Base-by-base conservation (phyloP, 495 filamentous ascomycete species). In the Talaromyces borbonicus region DNA sequence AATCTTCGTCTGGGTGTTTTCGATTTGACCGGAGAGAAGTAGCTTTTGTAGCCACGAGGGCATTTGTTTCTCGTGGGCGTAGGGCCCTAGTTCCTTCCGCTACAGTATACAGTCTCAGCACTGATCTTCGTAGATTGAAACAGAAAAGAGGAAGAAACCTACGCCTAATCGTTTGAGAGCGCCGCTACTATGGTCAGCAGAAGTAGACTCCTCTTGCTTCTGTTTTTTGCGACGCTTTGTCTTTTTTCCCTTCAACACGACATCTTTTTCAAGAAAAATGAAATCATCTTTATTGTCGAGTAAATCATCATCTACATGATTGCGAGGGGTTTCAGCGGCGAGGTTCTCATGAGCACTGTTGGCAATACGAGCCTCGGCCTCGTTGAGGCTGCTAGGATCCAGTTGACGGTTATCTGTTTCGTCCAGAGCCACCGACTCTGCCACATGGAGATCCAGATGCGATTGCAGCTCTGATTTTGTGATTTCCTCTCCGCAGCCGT, bases 21-120 rank as follows among this genome's bases (percentile, higher is more conserved):
- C 65, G 44, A 73, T 74, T 12, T 77, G 78, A 20, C 81, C 79
- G 32, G 69, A 75, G 51, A 83, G 74, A 3, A 96, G 73, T 55
- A 84, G 65, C 16, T 72, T 70, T 8, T 75, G 72, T 6, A 98
- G 75, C 80, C 84, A 85, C 8, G 67, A 66, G 1, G 92, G 92
- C 92, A 98, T 98, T 49, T 77, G 74, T 29, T 84, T 80, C 59
- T 98, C 92, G 56, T 87, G 76, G 5, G 88, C 86, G 67, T 92
- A 79, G 9, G 83, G 85, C 0, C 92, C 92, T 27, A 98, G 72
- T 54, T 96, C 86, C 11, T 63, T 47, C 48, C 56, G 57, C 62
- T 62, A 50, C 49, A 48, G 16, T 8, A 33, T 8, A 23, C 9
- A 38, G 8, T 27, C 31, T 45, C 8, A 49, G 37, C 31, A 33